These are phyloP conservation scores for Terfezia claveryi DNA, from an alignment of 495 filamentous ascomycete genomes.

Conservation along the genomic window DNA sequence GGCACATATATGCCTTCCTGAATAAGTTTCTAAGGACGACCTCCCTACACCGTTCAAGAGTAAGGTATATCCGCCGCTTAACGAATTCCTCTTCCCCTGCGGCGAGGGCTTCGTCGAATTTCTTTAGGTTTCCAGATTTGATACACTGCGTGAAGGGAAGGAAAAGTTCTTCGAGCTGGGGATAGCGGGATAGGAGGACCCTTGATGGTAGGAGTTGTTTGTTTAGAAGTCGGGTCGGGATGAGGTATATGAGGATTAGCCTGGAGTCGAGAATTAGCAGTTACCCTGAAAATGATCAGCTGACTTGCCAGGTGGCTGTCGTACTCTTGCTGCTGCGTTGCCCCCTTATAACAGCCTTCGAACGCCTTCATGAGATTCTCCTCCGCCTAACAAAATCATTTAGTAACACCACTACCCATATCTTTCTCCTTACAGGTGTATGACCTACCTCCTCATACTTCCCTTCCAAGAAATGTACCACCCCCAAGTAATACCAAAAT, in stretches of 20 bases:
- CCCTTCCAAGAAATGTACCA: slow-evolving; percentile 77
- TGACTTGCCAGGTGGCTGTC: background rate
- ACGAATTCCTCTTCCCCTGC: slow-evolving; percentile 74
- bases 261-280: slow-evolving; percentile 26
- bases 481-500: slow-evolving; percentile 84
- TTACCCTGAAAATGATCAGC: background rate
- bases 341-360: background rate
- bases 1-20: slow-evolving; percentile 71
- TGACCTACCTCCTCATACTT: slow-evolving; percentile 35
- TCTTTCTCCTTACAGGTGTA: background rate
- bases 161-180: slow-evolving; percentile 59
- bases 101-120: slow-evolving; percentile 64
- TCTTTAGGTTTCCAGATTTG: slow-evolving; percentile 54
- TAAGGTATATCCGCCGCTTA: slow-evolving; percentile 84
- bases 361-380: background rate
- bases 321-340: background rate
- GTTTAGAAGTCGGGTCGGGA: slow-evolving; percentile 75
- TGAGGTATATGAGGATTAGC: slow-evolving; percentile 83
- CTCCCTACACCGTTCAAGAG: slow-evolving; percentile 75
- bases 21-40: slow-evolving; percentile 75
- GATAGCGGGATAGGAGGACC: slow-evolving; percentile 47
- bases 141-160: slow-evolving; percentile 54
- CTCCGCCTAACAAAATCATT: background rate
- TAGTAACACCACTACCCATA: too few relatives aligned
- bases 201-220: slow-evolving; percentile 59